Evolutionary conservation across 2,329 filamentous ascomycete species (phyloP).

Genomic region (Massarina eburnea): DNA sequence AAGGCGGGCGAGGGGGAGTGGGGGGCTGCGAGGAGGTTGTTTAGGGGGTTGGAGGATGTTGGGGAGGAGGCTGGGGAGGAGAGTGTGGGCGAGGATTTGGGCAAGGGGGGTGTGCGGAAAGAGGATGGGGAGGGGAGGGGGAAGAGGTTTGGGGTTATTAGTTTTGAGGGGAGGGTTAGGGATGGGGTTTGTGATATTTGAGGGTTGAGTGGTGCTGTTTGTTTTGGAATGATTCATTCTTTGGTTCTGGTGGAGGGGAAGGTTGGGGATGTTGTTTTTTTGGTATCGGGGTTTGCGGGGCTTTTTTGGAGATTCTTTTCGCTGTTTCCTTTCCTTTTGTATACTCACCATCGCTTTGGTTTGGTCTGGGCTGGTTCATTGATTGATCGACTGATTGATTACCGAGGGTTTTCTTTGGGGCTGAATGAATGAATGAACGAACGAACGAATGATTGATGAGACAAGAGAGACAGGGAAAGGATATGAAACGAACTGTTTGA

Average conservation of each 20-base stretch:
- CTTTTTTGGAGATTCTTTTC: background rate
- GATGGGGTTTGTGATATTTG: conserved; percentile 15
- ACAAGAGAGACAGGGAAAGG: no score
- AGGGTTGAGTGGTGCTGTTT: conserved; percentile 4
- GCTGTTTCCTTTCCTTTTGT: no score
- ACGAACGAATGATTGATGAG: no score
- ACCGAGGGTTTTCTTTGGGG: no score
- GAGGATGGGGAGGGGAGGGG: background rate
- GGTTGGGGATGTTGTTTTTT: background rate
- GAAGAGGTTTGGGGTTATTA: conserved; percentile 11
- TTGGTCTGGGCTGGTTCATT: no score
- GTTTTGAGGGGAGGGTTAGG: conserved; percentile 19
- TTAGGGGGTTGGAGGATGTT: conserved; percentile 25
- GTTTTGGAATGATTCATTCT: background rate
- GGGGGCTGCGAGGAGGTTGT: conserved; percentile 34
- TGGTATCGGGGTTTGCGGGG: no score
- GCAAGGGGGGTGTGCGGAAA: background rate
- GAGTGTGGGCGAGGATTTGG: background rate
- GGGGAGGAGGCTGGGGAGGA: conserved; percentile 7
- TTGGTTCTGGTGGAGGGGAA: background rate
- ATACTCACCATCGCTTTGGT: no score
- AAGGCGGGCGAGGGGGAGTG: conserved; percentile 27
- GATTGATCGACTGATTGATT: no score
- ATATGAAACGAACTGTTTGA: no score
- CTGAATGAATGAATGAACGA: no score